Base-by-base conservation (phyloP, 139 green algal genomes). In the Ettlia oleoabundans region DNA sequence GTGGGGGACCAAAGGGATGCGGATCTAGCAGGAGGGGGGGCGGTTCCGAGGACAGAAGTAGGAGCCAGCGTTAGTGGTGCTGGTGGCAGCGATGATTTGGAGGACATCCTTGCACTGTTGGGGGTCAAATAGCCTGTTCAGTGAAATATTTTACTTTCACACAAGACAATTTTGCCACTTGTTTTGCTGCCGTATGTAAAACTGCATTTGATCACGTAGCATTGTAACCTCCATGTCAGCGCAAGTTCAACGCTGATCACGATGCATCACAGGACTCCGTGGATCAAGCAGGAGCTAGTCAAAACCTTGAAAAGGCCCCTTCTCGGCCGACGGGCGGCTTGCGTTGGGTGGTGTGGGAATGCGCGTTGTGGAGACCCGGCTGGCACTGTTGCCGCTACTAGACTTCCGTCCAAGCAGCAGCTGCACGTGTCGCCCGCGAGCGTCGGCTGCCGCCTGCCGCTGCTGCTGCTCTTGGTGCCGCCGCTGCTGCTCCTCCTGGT, bases 361-460 rank as follows among this genome's bases (percentile, higher is more conserved):
- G 21, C 18, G 18, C 55, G 18, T n/a, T 15, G 55, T 22, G 30
- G 18, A 15, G 21, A 5, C 21, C 30, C 18, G 18, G 18, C 55
- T 22, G 55, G 5, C 65, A 30, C n/a, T n/a, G n/a, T 47, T n/a
- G 35, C 33, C 65, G 35, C 65, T 51, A 35, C 65, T 47, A 35
- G 8, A 51, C 33, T 71, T 71, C 3, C 53, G 32, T 0, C 73
- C 73, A 24, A 15, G 47, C 47, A 58, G 58, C 38, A 81, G 40
- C 58, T 70, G 58, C 58, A 81, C 75, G 30, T 81, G 75, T 58
- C 75, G 58, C 38, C 40, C 62, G 4, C 75, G 75, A 5, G 75
- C 75, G 7, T n/a, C 58, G 5, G n/a, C 55, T 2, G 75, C 75
- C 28, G 7, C 18, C 58, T 41, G 40, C 58, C 47, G 75, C 75